Evolutionary conservation across 257 asterid species (phyloP).

Genomic region (Solanum megistacrolobum): DNA sequence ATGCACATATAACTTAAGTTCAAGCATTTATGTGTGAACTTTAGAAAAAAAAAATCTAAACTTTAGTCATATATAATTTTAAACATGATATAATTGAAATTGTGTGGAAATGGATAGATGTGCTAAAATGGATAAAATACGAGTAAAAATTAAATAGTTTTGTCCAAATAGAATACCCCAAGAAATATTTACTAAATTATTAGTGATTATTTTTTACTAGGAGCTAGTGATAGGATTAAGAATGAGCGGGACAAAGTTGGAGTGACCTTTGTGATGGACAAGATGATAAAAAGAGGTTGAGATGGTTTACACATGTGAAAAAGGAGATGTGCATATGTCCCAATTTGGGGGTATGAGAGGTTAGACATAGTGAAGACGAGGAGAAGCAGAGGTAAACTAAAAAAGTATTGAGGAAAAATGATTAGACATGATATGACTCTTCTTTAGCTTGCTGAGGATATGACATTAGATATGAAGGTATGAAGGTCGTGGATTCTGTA

Average conservation of each 20-base stretch:
- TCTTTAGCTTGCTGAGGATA: no score
- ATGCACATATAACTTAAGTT: background rate
- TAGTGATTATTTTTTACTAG: no score
- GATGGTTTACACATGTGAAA: no score
- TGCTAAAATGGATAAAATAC: background rate
- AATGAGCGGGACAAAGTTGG: background rate
- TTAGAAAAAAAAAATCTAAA: background rate
- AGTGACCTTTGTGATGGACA: no score
- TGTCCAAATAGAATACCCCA: no score
- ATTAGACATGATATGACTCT: background rate
- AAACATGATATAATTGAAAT: no score
- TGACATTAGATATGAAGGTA: background rate
- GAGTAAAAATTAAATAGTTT: background rate
- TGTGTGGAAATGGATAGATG: background rate
- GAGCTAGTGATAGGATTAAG: no score
- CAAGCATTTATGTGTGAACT: background rate
- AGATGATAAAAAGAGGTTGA: background rate
- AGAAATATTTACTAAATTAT: no score
- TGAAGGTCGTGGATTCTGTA: background rate
- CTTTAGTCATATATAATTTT: no score
- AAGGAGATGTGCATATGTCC: background rate
- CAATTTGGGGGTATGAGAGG: background rate
- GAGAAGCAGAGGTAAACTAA: background rate
- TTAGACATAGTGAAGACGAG: background rate
- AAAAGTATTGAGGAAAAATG: background rate